A percentile compares a stretch with the other conserved stretches of the same genome.
Evolutionary conservation across 2,329 filamentous ascomycete genomes (phyloP).

Genomic region (Penicillium sp.): DNA sequence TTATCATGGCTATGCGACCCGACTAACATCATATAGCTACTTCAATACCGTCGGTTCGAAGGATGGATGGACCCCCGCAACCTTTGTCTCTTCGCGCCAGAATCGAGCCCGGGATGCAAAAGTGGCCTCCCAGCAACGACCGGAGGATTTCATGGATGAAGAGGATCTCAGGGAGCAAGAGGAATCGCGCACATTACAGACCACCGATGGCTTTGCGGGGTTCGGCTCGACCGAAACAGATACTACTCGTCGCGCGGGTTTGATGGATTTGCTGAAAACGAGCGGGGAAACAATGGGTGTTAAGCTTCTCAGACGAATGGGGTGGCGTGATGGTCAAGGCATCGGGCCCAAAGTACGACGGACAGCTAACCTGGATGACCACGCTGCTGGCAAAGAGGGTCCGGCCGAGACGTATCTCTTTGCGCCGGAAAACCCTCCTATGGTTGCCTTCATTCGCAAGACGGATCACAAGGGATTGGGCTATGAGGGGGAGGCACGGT

Average conservation of each 20-base stretch:
- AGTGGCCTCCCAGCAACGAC: conserved; percentile 50
- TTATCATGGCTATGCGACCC: neutral
- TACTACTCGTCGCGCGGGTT: conserved; percentile 45
- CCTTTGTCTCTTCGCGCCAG: conserved; percentile 82
- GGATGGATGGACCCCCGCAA: conserved; percentile 90
- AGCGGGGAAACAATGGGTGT: conserved; percentile 80
- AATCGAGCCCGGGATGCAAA: conserved; percentile 68
- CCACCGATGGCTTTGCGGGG: conserved; percentile 65
- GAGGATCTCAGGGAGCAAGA: conserved; percentile 86
- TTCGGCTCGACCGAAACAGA: conserved; percentile 63
- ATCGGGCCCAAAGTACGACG: conserved; percentile 81
- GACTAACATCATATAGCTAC: conserved; percentile 56
- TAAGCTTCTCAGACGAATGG: conserved; percentile 83
- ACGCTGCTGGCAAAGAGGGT: conserved; percentile 37
- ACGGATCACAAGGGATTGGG: conserved; percentile 45
- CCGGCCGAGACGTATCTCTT: conserved; percentile 62
- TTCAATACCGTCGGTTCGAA: conserved; percentile 98
- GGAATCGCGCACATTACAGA: conserved; percentile 69
- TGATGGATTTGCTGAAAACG: conserved; percentile 66
- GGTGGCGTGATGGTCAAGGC: conserved; percentile 90
- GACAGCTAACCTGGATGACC: conserved; percentile 60
- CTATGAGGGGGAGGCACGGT: conserved; percentile 39
- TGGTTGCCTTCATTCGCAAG: conserved; percentile 50
- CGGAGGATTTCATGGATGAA: conserved; percentile 96
- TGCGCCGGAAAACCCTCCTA: conserved; percentile 70